Evolutionary conservation across 73 alveolate genomes (phyloP), one percentile per base, ranked within the genome.

Genomic region (Stentor coeruleus): DNA sequence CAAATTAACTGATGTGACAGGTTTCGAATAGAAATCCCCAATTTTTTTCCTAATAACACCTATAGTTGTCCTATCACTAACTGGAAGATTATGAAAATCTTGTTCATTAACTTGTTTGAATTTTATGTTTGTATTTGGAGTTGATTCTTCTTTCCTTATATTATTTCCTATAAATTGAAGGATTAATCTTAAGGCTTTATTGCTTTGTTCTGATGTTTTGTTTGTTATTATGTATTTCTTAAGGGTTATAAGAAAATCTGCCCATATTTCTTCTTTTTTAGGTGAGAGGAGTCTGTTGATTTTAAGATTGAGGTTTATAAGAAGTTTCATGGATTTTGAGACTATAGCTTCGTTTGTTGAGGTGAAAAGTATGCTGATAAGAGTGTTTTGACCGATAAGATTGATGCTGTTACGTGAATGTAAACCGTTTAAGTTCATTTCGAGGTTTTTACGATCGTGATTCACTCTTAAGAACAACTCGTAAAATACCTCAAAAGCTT

Each of bases 31-130:
- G 11, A 66, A 66, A 28, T 66, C 79, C 0, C 49, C 36, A 20
- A 66, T 14, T 66, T 66, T 66, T 66, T 31, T 33, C 79, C 39
- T 66, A 11, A 66, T 20, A 66, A 26, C 20, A 14, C 79, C 79
- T 28, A 66, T 20, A 31, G 79, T 66, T 40, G 37, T 20, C 1
- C 39, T 66, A 33, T 66, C 37, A 1, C 11, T 66, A 20, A 20
- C n/a, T 11, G 14, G 49, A 11, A 20, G 11, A 11, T 33, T 66
- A 66, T 66, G 14, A 26, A 20, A 20, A 33, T 20, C 37, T 66
- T 66, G 26, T 28, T 66, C 37, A 1, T 1, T 40, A 26, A 31
- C 39, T 33, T 26, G n/a, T 20, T 20, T 15, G 33, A 20, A 66
- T 20, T 66, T 20, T 11, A 66, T 26, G n/a, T 28, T 66, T 20